Evolutionary conservation across 768 basidiomycete species (phyloP), one percentile per base, ranked within the genome.

Genomic region (Tephrocybe sp.): DNA sequence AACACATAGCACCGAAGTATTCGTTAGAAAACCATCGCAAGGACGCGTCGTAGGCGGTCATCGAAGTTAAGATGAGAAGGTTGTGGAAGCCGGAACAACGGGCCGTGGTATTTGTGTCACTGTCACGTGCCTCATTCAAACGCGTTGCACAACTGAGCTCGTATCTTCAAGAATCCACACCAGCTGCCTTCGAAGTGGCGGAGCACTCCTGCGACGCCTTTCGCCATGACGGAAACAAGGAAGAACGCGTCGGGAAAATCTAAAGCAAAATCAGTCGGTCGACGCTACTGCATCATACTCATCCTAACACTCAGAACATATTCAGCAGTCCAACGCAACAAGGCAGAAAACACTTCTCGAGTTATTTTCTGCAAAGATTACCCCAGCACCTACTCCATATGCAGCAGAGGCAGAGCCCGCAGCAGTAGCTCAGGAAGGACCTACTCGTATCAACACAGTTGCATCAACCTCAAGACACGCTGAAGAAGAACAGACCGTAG

Each of bases 271-370:
- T 48, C 63, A 49, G 68, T 69, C 48, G 48, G 66, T 67, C 44
- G 34, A 16, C 35, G 39, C 26, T 30, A 6, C n/a, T 48, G 19
- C 17, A 48, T 41, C 16, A 23, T 12, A 13, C 17, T 39, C 16
- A 38, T 49, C 41, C 20, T 49, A 43, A 31, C 44, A 47, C 54
- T 39, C 40, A 53, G 44, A 33, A 48, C 32, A 30, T 41, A 22
- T 44, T 22, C 8, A 23, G 35, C 32, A 60, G 61, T 34, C 47
- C 40, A 30, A 53, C 26, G 14, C 66, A 42, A 33, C 40, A n/a
- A 65, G 58, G 57, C 74, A 79, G 64, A 68, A 62, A 51, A 76
- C 76, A 2, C 56, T 79, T 1, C 57, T 74, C n/a, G 72, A 75
- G 41, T 60, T 70, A 31, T 73, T 73, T 51, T 48, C 59, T 9